A percentile compares a stretch with the other conserved stretches of the same genome.
Evolutionary conservation across 2,329 filamentous ascomycete species (phyloP).

Genomic region (Ceratocystis eucalypticola): DNA sequence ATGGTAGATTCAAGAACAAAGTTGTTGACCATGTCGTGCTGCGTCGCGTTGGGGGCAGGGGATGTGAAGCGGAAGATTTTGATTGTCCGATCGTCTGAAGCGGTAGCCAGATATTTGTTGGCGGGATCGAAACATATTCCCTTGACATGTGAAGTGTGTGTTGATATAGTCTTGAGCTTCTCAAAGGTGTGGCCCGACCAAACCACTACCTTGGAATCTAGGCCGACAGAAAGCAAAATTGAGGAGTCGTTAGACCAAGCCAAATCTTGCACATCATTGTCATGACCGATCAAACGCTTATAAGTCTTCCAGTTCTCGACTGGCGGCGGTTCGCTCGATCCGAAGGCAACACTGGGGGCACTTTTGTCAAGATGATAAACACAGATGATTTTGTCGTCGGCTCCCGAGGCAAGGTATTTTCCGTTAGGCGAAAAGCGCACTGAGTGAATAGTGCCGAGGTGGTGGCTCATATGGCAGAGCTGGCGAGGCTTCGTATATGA

Average conservation of each 20-base stretch:
- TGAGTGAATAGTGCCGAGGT: constrained; percentile 92
- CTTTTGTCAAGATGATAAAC: constrained; percentile 84
- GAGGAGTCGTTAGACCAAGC: constrained; percentile 96
- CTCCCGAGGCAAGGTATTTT: constrained; percentile 88
- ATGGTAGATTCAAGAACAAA: constrained; percentile 93
- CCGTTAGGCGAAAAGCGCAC: constrained; percentile 94
- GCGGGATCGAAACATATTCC: constrained; percentile 97
- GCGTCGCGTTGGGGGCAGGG: constrained; percentile 76
- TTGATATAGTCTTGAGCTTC: constrained; percentile 83
- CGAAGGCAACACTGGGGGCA: constrained; percentile 67
- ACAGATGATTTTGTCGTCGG: constrained; percentile 97
- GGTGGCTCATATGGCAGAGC: constrained; percentile 95
- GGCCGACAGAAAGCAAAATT: constrained; percentile 83
- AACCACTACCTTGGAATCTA: constrained; percentile 95
- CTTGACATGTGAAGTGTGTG: constrained; percentile 96
- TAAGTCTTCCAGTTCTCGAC: constrained; percentile 98
- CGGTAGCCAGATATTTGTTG: constrained; percentile 98
- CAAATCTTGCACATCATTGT: constrained; percentile 96
- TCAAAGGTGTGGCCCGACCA: constrained; percentile 98
- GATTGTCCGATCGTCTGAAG: constrained; percentile 91
- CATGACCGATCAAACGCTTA: constrained; percentile 84
- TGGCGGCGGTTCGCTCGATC: constrained; percentile 76
- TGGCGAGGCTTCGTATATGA: constrained; percentile 70
- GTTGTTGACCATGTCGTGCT: constrained; percentile 93
- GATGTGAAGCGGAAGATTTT: constrained; percentile 93